Conservation (phyloP, 331 rosid species). For the Spiraea crenata region DNA sequence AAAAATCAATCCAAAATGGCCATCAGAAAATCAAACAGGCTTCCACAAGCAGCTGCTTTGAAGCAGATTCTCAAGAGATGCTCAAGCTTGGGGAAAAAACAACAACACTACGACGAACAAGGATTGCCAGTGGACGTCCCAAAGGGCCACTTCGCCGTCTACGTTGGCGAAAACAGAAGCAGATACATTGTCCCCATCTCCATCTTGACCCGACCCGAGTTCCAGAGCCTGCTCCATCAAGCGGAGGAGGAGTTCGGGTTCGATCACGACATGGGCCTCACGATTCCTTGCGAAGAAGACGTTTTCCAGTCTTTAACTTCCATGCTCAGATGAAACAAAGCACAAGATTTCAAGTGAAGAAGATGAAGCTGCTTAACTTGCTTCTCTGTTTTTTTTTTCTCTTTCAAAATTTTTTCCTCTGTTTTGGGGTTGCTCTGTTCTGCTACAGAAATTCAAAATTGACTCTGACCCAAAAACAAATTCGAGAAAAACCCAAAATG, state of each 20-base stretch:
- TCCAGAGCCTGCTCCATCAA: slow-evolving; percentile 66
- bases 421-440: slow-evolving; percentile 29
- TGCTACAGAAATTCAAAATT: slow-evolving; percentile 1
- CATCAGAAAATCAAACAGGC: slow-evolving; percentile 49
- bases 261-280: slow-evolving; percentile 83
- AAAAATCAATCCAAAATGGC: slow-evolving; percentile 41
- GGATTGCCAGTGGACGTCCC: slow-evolving; percentile 73
- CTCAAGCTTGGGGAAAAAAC: slow-evolving; percentile 74
- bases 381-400: slow-evolving; percentile 53
- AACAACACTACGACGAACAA: slow-evolving; percentile 46
- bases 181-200: slow-evolving; percentile 81
- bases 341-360: not conserved
- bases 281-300: slow-evolving; percentile 81
- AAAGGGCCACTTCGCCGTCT: slow-evolving; percentile 90
- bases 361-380: slow-evolving; percentile 59
- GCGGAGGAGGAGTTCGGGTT: slow-evolving; percentile 96
- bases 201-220: slow-evolving; percentile 68
- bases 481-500: slow-evolving; percentile 16
- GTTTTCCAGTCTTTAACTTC: slow-evolving; percentile 75
- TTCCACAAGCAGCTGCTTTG: slow-evolving; percentile 62
- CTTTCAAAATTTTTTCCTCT: not conserved
- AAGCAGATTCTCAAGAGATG: slow-evolving; percentile 91
- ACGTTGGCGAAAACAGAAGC: slow-evolving; percentile 88
- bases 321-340: slow-evolving; percentile 46
- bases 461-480: slow-evolving; percentile 39